Base-by-base conservation (phyloP, 1,284 basidiomycete species). In the Agroathelia rolfsii region DNA sequence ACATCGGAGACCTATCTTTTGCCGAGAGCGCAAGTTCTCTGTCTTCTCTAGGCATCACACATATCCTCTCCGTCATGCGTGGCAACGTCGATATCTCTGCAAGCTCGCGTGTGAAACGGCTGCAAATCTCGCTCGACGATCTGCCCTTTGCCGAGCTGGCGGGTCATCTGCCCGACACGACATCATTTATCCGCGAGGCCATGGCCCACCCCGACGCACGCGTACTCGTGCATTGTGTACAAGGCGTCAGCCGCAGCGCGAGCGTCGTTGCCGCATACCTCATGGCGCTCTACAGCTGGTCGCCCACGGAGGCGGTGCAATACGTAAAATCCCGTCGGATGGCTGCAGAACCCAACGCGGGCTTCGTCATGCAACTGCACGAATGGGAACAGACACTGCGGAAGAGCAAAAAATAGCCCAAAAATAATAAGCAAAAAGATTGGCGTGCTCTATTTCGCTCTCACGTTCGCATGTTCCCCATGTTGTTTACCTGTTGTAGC, bases 1-100 rank as follows among this genome's bases (percentile, higher is more conserved):
- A 68, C 59, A 69, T 84, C 53, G 75, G 75, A 35, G 80, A 83
- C 59, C 69, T 81, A 42, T 56, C 64, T 12, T 71, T 74, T 33
- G 80, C 76, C n/a, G 77, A 81, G 47, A 74, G 64, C 53, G 56
- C 69, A 4, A 45, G 57, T 13, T 56, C 60, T 7, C 71, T 84
- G 41, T 46, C 60, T 26, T 52, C 63, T 0, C 46, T 54, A 7
- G 49, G 47, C 24, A 47, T 53, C 39, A 54, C 53, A 3, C 53
- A 53, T 42, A 44, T 55, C 41, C 37, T 48, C 15, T 49, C 48
- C 18, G 40, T 50, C 32, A 6, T 53, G 21, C 34, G 32, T 16
- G 25, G 30, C 14, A 37, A 38, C 6, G 21, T 22, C 7, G 10
- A 23, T 9, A 36, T 50, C 22, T n/a, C n/a, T n/a, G n/a, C n/a